Evolutionary conservation across 2,329 filamentous ascomycete genomes (phyloP).

Genomic region (Dactylellina haptotyla): DNA sequence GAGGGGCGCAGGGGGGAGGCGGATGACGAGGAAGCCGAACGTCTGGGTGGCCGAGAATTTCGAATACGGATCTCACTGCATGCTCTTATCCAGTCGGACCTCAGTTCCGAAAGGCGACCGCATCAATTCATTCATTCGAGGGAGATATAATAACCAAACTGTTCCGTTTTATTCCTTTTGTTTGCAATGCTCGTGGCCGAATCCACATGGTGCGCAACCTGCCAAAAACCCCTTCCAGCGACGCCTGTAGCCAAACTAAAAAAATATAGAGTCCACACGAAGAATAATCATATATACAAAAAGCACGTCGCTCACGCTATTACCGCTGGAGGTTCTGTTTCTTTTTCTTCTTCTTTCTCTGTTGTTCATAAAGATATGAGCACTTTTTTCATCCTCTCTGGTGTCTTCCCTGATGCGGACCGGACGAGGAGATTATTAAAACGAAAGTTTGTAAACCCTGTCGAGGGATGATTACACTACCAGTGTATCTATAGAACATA

Average conservation of each 20-base stretch:
- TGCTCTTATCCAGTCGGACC: too few relatives aligned
- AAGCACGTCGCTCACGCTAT: conserved; percentile 3
- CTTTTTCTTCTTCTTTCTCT: neutral
- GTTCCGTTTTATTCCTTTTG: neutral
- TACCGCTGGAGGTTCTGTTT: neutral
- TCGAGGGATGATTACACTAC: neutral
- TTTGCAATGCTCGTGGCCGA: neutral
- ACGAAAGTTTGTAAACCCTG: neutral
- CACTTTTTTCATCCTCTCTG: neutral
- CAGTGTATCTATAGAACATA: conserved; percentile 62
- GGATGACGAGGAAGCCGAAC: conserved; percentile 1
- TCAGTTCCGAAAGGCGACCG: conserved; percentile 5
- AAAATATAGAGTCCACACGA: conserved; percentile 1
- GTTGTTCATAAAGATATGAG: neutral
- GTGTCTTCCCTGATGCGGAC: neutral
- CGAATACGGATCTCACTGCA: too few relatives aligned
- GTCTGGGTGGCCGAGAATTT: neutral
- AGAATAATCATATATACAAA: conserved; percentile 2
- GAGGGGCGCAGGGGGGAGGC: conserved; percentile 16
- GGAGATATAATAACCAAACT: too few relatives aligned
- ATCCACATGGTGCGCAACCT: neutral
- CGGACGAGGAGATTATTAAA: neutral
- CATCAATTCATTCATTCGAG: neutral
- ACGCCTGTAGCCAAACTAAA: conserved; percentile 5
- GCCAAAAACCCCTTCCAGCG: neutral